Conservation (phyloP, 1,284 basidiomycete genomes). For the Marasmius tenuissimus region DNA sequence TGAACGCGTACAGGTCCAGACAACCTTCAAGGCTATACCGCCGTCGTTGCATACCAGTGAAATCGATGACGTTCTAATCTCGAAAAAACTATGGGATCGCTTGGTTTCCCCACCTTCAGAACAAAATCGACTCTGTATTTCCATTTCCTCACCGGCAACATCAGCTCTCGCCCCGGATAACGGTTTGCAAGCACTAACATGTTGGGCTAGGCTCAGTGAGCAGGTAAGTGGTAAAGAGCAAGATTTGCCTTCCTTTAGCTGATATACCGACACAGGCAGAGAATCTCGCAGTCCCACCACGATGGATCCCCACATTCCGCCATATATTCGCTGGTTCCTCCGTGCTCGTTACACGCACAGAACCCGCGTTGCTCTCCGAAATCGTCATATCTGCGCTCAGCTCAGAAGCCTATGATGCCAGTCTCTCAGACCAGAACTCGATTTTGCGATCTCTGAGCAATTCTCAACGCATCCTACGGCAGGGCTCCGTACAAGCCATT, state of each 20-base stretch:
- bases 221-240: conserved; percentile 16
- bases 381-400: conserved; percentile 50
- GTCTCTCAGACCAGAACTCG: conserved; percentile 27
- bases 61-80: not conserved
- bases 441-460: conserved; percentile 43
- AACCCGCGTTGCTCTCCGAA: conserved; percentile 32
- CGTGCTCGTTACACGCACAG: conserved; percentile 18
- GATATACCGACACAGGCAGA: conserved; percentile 24
- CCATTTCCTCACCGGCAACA: conserved; percentile 1
- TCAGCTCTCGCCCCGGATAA: not conserved
- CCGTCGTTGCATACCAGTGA: not conserved
- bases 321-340: conserved; percentile 22
- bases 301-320: conserved; percentile 19
- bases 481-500: conserved; percentile 42
- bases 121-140: conserved; percentile 6
- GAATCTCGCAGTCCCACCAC: conserved; percentile 11
- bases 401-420: conserved; percentile 38
- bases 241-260: not conserved
- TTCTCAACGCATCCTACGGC: conserved; percentile 45
- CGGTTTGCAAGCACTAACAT: conserved; percentile 13
- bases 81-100: conserved; percentile 1
- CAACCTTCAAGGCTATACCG: conserved; percentile 12
- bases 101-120: not conserved
- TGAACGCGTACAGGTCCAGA: conserved; percentile 9
- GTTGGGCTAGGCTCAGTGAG: conserved; percentile 28